phyloP scores from a whole-genome alignment of 1,139 yeast species.

The Ogataea hybrid region DNA sequence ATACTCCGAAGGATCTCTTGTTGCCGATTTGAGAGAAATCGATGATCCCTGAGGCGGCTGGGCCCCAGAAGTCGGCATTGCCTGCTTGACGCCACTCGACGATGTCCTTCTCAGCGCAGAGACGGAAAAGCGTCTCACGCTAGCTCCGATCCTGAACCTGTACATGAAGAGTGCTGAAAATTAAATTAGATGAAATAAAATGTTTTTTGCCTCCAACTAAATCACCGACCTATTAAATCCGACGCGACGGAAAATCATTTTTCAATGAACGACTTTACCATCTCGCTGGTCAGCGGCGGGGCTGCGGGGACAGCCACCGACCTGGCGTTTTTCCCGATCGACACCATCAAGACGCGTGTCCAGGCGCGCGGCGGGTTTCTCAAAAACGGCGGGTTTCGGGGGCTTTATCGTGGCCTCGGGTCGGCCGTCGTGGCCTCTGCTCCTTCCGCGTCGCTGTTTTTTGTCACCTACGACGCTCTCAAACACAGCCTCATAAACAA shows the following conservation, averaged over 20 bases:
- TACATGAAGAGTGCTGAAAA: constrained; percentile 4
- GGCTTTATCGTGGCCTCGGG: constrained; percentile 89
- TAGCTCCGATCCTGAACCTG: constrained; percentile 1
- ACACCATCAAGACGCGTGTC: constrained; percentile 86
- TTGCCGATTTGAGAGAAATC: constrained; percentile 44
- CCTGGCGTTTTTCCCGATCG: constrained; percentile 92
- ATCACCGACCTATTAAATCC: background rate
- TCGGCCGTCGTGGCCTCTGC: constrained; percentile 95
- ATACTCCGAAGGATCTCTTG: constrained; percentile 40
- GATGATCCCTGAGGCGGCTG: constrained; percentile 47
- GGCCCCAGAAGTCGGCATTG: constrained; percentile 19
- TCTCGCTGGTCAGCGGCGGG: constrained; percentile 54
- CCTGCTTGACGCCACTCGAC: constrained; percentile 22
- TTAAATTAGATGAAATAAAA: background rate
- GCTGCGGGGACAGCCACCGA: constrained; percentile 97
- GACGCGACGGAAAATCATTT: constrained; percentile 7
- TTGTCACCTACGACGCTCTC: constrained; percentile 80
- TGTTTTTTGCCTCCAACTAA: constrained; percentile 2
- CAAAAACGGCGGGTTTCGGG: constrained; percentile 87
- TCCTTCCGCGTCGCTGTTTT: constrained; percentile 88
- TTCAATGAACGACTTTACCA: constrained; percentile 8
- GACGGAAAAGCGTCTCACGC: constrained; percentile 4
- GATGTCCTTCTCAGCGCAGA: constrained; percentile 12
- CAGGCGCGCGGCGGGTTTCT: constrained; percentile 97
- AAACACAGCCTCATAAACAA: constrained; percentile 46